Base-by-base conservation (phyloP, 176 grass and related monocot genomes). In the Leersia perrieri region DNA sequence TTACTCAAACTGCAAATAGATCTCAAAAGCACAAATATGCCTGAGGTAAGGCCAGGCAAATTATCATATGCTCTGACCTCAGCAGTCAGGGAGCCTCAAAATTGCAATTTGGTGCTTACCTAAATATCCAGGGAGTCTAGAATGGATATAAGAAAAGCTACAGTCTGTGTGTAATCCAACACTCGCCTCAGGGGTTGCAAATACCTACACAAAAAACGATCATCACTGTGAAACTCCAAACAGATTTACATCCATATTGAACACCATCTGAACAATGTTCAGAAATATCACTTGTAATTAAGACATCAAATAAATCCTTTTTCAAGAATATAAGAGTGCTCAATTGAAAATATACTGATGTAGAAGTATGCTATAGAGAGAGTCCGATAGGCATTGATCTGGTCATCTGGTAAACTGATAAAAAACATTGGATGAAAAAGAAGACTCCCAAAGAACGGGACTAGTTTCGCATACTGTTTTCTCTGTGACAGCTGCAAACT, bases 81-180 rank as follows among this genome's bases (percentile, higher is more conserved):
- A 39, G n/a, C 7, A 64, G n/a, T n/a, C n/a, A n/a, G n/a, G n/a
- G n/a, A n/a, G n/a, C n/a, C n/a, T 53, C 3, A 40, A 42, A 70
- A 58, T 33, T 63, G 28, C 2, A 74, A 79, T 26, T 63, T 2
- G 27, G 73, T 62, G 34, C 82, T 89, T 66, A 95, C 95, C 95
- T 70, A 98, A 83, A 92, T 89, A 84, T 77, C 88, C 95, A 73
- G 90, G 88, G 41, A 95, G 88, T 22, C 90, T 85, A 41, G 92
- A 87, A 95, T 95, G 90, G 86, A 98, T 95, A 78, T 84, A 98
- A 23, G 95, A 98, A 86, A 98, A 98, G 68, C 90, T 91, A 70
- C 95, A 98, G 75, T 98, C 96, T 63, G 92, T 88, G 81, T 98
- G 96, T 68, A 98, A 78, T 47, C 96, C 96, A 79, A 98, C 86